phyloP scores from a whole-genome alignment of 768 basidiomycete genomes.

The Pholiota conissans region DNA sequence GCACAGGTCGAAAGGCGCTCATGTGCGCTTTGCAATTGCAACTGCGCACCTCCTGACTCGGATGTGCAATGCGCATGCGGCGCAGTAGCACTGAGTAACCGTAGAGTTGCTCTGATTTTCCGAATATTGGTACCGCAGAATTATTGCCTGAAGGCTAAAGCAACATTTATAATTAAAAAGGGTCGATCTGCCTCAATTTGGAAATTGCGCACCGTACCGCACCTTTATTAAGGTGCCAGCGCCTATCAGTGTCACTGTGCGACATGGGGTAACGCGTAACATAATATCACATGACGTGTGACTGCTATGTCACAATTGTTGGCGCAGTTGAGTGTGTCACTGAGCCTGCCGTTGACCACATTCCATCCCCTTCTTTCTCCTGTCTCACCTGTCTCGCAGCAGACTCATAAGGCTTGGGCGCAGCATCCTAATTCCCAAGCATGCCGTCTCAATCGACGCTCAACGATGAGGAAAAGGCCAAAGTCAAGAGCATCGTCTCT shows the following conservation, averaged over 20 bases:
- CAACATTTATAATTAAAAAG: too few relatives aligned
- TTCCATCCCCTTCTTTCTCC: background rate
- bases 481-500: conserved; percentile 66
- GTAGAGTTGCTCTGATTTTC: too few relatives aligned
- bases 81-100: too few relatives aligned
- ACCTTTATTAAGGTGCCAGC: background rate
- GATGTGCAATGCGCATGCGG: too few relatives aligned
- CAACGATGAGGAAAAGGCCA: conserved; percentile 72
- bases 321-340: background rate
- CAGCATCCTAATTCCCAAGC: background rate
- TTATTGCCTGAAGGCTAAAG: too few relatives aligned
- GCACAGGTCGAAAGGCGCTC: too few relatives aligned
- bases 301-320: conserved; percentile 2
- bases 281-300: background rate
- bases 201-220: too few relatives aligned
- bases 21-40: too few relatives aligned
- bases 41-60: too few relatives aligned
- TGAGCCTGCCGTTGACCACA: background rate
- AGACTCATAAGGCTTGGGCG: background rate
- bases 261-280: background rate
- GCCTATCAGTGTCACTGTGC: background rate
- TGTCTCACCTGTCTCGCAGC: background rate
- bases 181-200: too few relatives aligned
- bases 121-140: too few relatives aligned
- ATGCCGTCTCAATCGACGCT: conserved; percentile 81